These are phyloP conservation scores for Emericellopsis terricola DNA, from an alignment of 495 filamentous ascomycete genomes.

Conservation along the genomic window DNA sequence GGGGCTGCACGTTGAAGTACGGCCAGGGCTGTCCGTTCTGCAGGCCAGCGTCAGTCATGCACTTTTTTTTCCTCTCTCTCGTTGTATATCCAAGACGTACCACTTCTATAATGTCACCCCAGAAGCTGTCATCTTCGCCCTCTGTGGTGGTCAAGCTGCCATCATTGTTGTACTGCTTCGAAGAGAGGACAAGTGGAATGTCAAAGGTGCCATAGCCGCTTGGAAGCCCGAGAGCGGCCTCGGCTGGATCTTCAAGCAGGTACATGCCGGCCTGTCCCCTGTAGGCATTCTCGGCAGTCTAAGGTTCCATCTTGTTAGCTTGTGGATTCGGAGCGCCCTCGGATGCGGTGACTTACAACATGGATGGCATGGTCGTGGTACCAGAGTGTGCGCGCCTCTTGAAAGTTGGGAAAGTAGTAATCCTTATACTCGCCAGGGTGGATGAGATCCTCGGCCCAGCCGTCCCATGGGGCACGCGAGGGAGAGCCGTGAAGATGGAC, in stretches of 20 bases:
- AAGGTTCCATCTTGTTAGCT: too few species aligned
- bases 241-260: conserved; percentile 22
- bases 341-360: too few species aligned
- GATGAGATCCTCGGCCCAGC: conserved; percentile 37
- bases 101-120: conserved; percentile 36
- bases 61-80: too few species aligned
- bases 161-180: conserved; percentile 29
- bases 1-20: conserved; percentile 32
- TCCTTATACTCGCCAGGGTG: conserved; percentile 34
- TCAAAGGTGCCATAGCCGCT: conserved; percentile 31
- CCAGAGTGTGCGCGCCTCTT: conserved; percentile 32
- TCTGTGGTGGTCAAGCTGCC: conserved; percentile 23
- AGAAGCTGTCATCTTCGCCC: conserved; percentile 23
- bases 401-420: conserved; percentile 40
- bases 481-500: conserved; percentile 29
- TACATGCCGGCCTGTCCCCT: conserved; percentile 32
- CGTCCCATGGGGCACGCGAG: conserved; percentile 25
- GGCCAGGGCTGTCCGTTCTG: conserved; percentile 42
- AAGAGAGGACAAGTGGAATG: conserved; percentile 27
- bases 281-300: conserved; percentile 34
- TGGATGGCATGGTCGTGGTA: conserved; percentile 36
- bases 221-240: conserved; percentile 26
- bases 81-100: too few species aligned
- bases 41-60: too few species aligned
- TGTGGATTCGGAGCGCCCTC: too few species aligned